These are phyloP conservation scores for Helianthus tuberosus DNA, from an alignment of 129 eudicot genomes.

Conservation along the genomic window DNA sequence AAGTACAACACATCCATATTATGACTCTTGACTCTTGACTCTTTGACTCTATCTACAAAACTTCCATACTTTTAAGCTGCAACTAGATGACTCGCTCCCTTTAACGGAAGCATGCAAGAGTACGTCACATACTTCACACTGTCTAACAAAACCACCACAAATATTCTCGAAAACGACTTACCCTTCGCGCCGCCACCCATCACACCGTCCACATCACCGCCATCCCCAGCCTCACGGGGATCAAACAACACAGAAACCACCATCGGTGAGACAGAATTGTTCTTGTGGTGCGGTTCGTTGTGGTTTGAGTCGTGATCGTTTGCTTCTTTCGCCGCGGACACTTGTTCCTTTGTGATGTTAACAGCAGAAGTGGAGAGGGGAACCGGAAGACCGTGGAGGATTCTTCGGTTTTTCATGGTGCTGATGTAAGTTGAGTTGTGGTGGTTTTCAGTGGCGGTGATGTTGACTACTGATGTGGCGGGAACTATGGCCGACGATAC, in stretches of 20 bases:
- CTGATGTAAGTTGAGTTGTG: slow-evolving; percentile 60
- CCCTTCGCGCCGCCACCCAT: slow-evolving; percentile 59
- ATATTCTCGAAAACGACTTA: slow-evolving; percentile 70
- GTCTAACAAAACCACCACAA: slow-evolving; percentile 89
- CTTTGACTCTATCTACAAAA: slow-evolving; percentile 29
- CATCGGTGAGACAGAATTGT: slow-evolving; percentile 60
- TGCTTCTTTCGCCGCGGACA: background rate
- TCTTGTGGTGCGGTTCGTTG: slow-evolving; percentile 47
- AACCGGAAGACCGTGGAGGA: slow-evolving; percentile 71
- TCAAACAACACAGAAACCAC: slow-evolving; percentile 92
- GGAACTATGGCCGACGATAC: slow-evolving; percentile 69
- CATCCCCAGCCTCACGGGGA: slow-evolving; percentile 85
- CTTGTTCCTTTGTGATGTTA: slow-evolving; percentile 56
- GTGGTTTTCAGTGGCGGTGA: slow-evolving; percentile 35
- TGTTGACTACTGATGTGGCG: slow-evolving; percentile 55
- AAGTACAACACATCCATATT: slow-evolving; percentile 13
- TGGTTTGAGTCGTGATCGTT: slow-evolving; percentile 35
- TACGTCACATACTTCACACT: slow-evolving; percentile 96
- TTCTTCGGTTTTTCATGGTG: slow-evolving; percentile 68
- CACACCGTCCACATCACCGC: slow-evolving; percentile 66
- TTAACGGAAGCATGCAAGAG: slow-evolving; percentile 90
- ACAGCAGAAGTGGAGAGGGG: slow-evolving; percentile 54
- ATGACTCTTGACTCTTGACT: background rate
- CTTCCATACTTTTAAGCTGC: slow-evolving; percentile 39
- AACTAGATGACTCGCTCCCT: slow-evolving; percentile 71